Conservation (phyloP, 805 yeast species). For the Wickerhamiella vanderwaltii region DNA sequence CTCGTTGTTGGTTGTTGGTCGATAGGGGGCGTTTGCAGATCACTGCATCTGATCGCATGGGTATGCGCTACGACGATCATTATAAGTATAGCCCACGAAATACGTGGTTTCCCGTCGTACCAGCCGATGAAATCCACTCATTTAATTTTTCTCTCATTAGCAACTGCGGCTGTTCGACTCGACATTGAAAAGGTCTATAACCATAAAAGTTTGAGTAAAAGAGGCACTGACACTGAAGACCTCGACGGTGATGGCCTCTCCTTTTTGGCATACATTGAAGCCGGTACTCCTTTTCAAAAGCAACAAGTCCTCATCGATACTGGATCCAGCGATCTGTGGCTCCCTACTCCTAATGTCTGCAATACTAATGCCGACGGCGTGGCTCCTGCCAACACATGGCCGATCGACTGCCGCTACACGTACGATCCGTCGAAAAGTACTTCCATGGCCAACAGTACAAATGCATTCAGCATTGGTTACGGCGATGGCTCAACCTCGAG, state of each 20-base stretch:
- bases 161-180: constrained; percentile 5
- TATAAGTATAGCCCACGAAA: no score
- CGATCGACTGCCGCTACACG: neutral
- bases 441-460: constrained; percentile 17
- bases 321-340: constrained; percentile 62
- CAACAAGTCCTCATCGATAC: constrained; percentile 43
- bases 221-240: neutral
- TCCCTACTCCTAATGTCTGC: constrained; percentile 35
- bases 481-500: constrained; percentile 38
- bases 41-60: no score
- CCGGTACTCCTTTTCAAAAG: constrained; percentile 35
- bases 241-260: constrained; percentile 6
- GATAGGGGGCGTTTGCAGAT: no score
- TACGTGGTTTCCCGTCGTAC: no score
- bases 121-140: constrained; percentile 5
- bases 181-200: neutral
- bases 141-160: constrained; percentile 5
- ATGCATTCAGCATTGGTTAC: constrained; percentile 22
- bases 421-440: constrained; percentile 26
- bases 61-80: no score
- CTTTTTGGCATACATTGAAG: constrained; percentile 7
- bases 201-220: neutral
- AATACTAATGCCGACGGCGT: constrained; percentile 5
- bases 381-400: neutral
- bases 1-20: no score